These are phyloP conservation scores for Amaranthus hypochondriacus DNA, from an alignment of 148 eudicot genomes.

Conservation along the genomic window DNA sequence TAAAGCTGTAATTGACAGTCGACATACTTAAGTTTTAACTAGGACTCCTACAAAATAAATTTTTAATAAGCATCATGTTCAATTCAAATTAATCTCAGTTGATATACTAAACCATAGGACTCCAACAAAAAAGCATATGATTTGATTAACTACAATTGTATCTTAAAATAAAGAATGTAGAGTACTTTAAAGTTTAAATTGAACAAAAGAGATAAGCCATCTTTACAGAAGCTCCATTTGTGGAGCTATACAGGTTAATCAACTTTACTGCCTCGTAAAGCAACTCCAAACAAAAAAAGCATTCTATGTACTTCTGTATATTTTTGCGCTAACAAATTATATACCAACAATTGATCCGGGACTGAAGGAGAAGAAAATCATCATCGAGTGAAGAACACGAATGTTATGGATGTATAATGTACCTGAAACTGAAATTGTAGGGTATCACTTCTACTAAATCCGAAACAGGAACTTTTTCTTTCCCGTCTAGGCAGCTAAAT, in stretches of 20 bases:
- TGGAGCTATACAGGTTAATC: not conserved
- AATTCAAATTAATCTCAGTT: too few relatives aligned
- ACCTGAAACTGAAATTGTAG: slow-evolving; percentile 84
- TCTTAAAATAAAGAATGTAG: too few relatives aligned
- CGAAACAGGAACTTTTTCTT: slow-evolving; percentile 38
- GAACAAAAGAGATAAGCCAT: not conserved
- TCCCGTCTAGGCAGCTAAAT: slow-evolving; percentile 39
- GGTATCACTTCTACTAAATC: slow-evolving; percentile 54
- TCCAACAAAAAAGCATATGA: too few relatives aligned
- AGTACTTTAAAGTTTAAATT: too few relatives aligned
- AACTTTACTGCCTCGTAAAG: not conserved
- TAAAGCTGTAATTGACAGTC: too few relatives aligned
- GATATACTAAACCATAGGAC: too few relatives aligned
- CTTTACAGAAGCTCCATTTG: slow-evolving; percentile 2
- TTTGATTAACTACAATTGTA: too few relatives aligned
- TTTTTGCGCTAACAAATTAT: slow-evolving; percentile 7
- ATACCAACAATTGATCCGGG: not conserved
- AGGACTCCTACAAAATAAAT: too few relatives aligned
- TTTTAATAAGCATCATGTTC: too few relatives aligned
- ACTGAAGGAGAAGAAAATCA: not conserved
- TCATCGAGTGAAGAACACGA: too few relatives aligned
- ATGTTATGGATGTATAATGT: slow-evolving; percentile 48
- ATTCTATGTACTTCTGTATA: slow-evolving; percentile 23
- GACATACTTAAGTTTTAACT: too few relatives aligned
- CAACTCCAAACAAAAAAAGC: not conserved